Evolutionary conservation across 768 basidiomycete species (phyloP).

Genomic region (Serendipita sp.): DNA sequence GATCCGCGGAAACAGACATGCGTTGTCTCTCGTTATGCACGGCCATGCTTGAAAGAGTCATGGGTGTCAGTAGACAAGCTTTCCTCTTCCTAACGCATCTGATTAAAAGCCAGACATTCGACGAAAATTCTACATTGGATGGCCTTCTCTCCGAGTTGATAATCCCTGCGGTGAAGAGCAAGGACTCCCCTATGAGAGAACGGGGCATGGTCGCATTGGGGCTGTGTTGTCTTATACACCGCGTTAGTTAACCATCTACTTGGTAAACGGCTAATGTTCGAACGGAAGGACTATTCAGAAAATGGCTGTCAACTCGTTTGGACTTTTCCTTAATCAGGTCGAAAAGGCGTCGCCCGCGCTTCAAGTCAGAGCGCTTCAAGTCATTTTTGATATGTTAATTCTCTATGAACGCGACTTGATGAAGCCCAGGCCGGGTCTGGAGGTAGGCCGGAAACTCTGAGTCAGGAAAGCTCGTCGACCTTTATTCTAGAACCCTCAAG

Average conservation of each 20-base stretch:
- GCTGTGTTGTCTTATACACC: constrained; percentile 73
- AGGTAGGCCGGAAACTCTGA: constrained; percentile 19
- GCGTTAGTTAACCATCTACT: constrained; percentile 25
- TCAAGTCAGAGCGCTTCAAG: constrained; percentile 55
- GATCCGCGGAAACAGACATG: constrained; percentile 49
- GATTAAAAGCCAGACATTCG: constrained; percentile 31
- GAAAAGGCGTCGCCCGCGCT: constrained; percentile 46
- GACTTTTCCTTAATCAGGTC: constrained; percentile 68
- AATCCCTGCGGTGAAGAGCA: constrained; percentile 77
- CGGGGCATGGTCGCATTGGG: constrained; percentile 69
- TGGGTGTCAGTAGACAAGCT: constrained; percentile 60
- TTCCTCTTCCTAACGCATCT: no score
- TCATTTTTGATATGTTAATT: constrained; percentile 77
- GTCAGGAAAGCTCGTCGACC: neutral
- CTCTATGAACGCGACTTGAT: constrained; percentile 58
- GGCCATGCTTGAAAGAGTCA: constrained; percentile 74
- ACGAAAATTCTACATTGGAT: constrained; percentile 55
- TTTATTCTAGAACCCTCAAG: constrained; percentile 21
- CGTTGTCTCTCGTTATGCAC: constrained; percentile 63
- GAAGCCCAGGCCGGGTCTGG: constrained; percentile 17
- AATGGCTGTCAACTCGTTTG: constrained; percentile 44
- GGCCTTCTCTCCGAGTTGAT: constrained; percentile 67
- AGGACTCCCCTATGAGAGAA: constrained; percentile 67
- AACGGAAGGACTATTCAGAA: no score
- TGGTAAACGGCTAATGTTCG: no score